Evolutionary conservation across 192 early-diverging fungal genomes (phyloP).

Genomic region (Coemansia sp.): DNA sequence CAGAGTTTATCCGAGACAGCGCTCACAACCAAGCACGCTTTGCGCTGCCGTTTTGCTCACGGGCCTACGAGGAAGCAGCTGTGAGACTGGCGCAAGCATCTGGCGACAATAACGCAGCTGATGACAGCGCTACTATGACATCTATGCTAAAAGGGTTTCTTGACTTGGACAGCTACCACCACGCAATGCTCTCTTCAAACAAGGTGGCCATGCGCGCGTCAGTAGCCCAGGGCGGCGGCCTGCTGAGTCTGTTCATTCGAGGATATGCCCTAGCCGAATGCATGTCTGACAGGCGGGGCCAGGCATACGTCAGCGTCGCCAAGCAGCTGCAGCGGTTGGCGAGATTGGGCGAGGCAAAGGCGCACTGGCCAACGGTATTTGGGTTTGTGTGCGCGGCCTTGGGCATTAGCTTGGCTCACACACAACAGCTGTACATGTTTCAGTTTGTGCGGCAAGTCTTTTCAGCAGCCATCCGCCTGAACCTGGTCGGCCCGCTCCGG

Average conservation of each 20-base stretch:
- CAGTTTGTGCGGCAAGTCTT: conserved; percentile 83
- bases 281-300: conserved; percentile 34
- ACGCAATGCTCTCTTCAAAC: conserved; percentile 47
- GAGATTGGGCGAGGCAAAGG: conserved; percentile 51
- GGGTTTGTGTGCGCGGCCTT: conserved; percentile 63
- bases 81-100: conserved; percentile 19
- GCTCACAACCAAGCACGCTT: conserved; percentile 70
- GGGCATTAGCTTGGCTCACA: conserved; percentile 56
- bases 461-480: conserved; percentile 85
- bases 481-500: conserved; percentile 86
- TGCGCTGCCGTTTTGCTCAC: conserved; percentile 68
- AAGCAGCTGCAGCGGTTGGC: conserved; percentile 56
- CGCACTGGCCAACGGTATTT: conserved; percentile 83
- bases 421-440: conserved; percentile 77
- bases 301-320: conserved; percentile 22
- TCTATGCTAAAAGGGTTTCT: conserved; percentile 15
- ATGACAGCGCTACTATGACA: conserved; percentile 1
- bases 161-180: conserved; percentile 34
- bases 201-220: conserved; percentile 48
- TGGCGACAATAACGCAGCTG: conserved; percentile 13
- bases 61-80: conserved; percentile 19
- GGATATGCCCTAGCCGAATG: conserved; percentile 41
- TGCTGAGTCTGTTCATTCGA: conserved; percentile 51
- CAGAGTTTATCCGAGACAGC: conserved; percentile 59
- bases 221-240: conserved; percentile 51